phyloP scores from a whole-genome alignment of 352 stramenopile species.

The Globisporangium carolinianum region DNA sequence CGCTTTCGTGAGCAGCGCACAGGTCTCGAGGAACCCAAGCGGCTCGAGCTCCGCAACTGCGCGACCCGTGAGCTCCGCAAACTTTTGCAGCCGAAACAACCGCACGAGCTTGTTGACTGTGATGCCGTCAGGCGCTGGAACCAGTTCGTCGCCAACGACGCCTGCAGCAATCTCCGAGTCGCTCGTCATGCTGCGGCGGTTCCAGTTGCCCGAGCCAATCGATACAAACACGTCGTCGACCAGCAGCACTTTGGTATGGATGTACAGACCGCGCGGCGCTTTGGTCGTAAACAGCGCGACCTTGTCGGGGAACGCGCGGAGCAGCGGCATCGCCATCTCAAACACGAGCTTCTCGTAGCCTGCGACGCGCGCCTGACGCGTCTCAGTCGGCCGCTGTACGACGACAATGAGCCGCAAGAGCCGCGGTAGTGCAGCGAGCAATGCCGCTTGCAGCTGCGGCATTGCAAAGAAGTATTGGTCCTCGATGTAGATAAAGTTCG shows the following conservation, averaged over 20 bases:
- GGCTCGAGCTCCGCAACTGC: slow-evolving; percentile 8
- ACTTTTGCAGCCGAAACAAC: slow-evolving; percentile 48
- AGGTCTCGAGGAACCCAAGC: slow-evolving; percentile 16
- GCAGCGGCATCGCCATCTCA: slow-evolving; percentile 49
- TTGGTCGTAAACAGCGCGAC: slow-evolving; percentile 57
- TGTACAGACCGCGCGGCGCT: slow-evolving; percentile 43
- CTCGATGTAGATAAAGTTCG: slow-evolving; percentile 64
- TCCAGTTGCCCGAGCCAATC: slow-evolving; percentile 89
- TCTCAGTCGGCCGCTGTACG: slow-evolving; percentile 27
- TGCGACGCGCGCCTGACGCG: slow-evolving; percentile 22
- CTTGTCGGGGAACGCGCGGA: slow-evolving; percentile 41
- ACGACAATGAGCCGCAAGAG: slow-evolving; percentile 49
- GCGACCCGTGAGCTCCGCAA: slow-evolving; percentile 36
- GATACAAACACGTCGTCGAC: slow-evolving; percentile 83
- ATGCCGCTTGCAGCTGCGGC: slow-evolving; percentile 42
- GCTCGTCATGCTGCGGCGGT: slow-evolving; percentile 79
- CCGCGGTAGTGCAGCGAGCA: slow-evolving; percentile 31
- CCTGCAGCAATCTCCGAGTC: slow-evolving; percentile 59
- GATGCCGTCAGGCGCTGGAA: background rate
- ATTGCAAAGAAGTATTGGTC: slow-evolving; percentile 72
- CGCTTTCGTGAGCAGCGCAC: slow-evolving; percentile 25
- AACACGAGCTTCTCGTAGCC: slow-evolving; percentile 65
- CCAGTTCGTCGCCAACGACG: slow-evolving; percentile 26
- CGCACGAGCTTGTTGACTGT: slow-evolving; percentile 29
- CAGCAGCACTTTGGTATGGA: slow-evolving; percentile 75